phyloP scores from a whole-genome alignment of 306 rosid species.

The Vigna reflexopilosa region DNA sequence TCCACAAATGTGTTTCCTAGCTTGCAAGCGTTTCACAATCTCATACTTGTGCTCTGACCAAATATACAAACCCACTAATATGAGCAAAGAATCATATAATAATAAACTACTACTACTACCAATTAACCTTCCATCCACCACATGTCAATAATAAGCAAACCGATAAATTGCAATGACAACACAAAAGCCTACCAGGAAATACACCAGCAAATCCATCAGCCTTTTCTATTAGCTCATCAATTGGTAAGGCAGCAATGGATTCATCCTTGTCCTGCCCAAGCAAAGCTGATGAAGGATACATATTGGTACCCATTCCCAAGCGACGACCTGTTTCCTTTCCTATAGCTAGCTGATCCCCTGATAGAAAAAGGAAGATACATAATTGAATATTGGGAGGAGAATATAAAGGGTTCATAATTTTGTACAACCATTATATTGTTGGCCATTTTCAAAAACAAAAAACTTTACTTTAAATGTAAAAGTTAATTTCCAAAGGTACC shows the following conservation, averaged over 20 bases:
- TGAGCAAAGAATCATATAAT: conserved; percentile 37
- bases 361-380: conserved; percentile 30
- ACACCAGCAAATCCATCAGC: conserved; percentile 99
- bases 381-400: conserved; percentile 17
- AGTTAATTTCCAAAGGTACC: conserved; percentile 29
- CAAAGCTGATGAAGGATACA: conserved; percentile 98
- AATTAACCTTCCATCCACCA: conserved; percentile 16
- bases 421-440: conserved; percentile 4
- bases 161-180: conserved; percentile 8
- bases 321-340: conserved; percentile 99
- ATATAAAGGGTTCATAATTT: not conserved
- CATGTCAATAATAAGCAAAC: conserved; percentile 14
- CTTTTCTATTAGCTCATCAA: conserved; percentile 92
- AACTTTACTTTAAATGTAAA: conserved; percentile 22
- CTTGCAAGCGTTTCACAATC: conserved; percentile 98
- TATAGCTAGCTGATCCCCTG: conserved; percentile 97
- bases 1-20: conserved; percentile 97
- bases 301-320: conserved; percentile 99
- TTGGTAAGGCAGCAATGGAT: conserved; percentile 85
- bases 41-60: conserved; percentile 93
- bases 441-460: not conserved
- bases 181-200: conserved; percentile 76
- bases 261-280: conserved; percentile 95
- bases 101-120: not conserved
- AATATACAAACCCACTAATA: conserved; percentile 36